Percentiles rank a stretch among this genome's conserved stretches.
These are phyloP conservation scores for Argentina anserina DNA, from an alignment of 306 rosid genomes.

Conservation along the genomic window DNA sequence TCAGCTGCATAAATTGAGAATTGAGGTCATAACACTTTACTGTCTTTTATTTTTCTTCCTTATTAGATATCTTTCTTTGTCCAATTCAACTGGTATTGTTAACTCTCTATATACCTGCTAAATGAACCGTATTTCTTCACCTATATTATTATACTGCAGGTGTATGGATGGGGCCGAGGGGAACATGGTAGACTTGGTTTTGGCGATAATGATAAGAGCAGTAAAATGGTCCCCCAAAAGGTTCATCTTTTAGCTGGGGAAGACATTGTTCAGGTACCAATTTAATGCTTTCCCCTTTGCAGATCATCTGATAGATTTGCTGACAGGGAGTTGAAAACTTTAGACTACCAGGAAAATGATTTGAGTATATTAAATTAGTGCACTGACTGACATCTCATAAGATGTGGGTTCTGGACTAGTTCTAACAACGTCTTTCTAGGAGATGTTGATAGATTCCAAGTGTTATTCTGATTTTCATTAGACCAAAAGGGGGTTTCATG, in stretches of 20 bases:
- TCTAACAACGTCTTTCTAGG: not conserved
- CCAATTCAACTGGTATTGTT: too few relatives aligned
- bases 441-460: not conserved
- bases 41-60: not conserved
- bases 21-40: not conserved
- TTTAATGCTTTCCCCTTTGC: not conserved
- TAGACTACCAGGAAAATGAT: not conserved
- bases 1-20: not conserved
- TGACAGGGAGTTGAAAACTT: not conserved
- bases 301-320: not conserved
- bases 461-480: not conserved
- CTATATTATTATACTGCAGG: slow-evolving; percentile 46
- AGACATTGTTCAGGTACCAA: slow-evolving; percentile 85
- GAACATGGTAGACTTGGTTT: slow-evolving; percentile 99
- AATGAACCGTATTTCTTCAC: not conserved
- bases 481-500: not conserved
- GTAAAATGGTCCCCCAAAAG: slow-evolving; percentile 94
- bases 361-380: not conserved
- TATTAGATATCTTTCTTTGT: not conserved
- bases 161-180: slow-evolving; percentile 99
- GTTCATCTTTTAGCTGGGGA: slow-evolving; percentile 89
- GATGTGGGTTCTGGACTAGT: not conserved
- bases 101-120: not conserved
- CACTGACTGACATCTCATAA: not conserved
- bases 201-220: slow-evolving; percentile 97